A percentile compares a stretch with the other conserved stretches of the same genome.
These are phyloP conservation scores for Balansia obtecta DNA, from an alignment of 2,329 filamentous ascomycete genomes.

Conservation along the genomic window DNA sequence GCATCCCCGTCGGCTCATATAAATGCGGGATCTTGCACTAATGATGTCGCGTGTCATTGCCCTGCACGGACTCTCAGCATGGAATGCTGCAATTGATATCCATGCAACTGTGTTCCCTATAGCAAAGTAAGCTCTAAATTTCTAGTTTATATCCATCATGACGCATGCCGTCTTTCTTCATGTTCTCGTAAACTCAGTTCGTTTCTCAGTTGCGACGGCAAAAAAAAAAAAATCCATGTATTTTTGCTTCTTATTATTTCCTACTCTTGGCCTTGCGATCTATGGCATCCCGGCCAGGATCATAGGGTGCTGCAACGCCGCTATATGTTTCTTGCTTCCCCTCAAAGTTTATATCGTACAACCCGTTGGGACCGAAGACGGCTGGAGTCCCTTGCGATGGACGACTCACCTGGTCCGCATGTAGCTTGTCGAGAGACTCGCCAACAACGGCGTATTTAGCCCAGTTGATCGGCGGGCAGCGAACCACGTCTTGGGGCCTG, in stretches of 20 bases:
- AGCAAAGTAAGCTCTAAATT: neutral
- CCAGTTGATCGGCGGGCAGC: conserved; percentile 89
- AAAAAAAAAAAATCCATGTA: neutral
- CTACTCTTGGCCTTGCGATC: conserved; percentile 24
- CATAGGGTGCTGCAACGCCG: conserved; percentile 45
- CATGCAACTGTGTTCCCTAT: too few species aligned
- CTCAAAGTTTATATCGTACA: conserved; percentile 37
- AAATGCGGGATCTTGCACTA: too few species aligned
- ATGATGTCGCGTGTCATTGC: too few species aligned
- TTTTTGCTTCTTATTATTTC: conserved; percentile 11
- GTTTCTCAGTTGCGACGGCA: too few species aligned
- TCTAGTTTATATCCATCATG: neutral
- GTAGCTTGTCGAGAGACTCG: conserved; percentile 64
- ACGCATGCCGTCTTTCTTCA: neutral
- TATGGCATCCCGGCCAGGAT: conserved; percentile 38
- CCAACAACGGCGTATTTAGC: conserved; percentile 85
- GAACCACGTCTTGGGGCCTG: conserved; percentile 66
- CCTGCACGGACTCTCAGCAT: too few species aligned
- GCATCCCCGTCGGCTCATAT: too few species aligned
- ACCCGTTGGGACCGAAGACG: conserved; percentile 27
- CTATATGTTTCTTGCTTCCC: conserved; percentile 31
- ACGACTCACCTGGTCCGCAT: conserved; percentile 61
- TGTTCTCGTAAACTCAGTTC: neutral
- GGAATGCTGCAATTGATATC: too few species aligned
- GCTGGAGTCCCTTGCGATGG: conserved; percentile 47